These are phyloP conservation scores for Ustilago sp. DNA, from an alignment of 1,284 basidiomycete species.

Conservation along the genomic window DNA sequence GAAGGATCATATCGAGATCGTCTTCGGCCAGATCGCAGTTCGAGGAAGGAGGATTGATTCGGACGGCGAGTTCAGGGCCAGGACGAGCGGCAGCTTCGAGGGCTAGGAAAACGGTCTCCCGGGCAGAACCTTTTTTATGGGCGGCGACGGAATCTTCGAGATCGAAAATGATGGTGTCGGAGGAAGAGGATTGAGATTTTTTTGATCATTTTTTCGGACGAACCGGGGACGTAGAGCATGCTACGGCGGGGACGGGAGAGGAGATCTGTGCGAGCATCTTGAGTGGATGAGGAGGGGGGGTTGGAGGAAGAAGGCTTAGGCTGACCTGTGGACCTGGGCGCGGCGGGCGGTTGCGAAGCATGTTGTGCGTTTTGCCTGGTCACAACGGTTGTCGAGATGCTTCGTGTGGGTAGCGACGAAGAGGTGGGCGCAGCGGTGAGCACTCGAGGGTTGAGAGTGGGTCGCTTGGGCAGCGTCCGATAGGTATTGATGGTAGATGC, in stretches of 20 bases:
- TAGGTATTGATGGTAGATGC: conserved; percentile 8
- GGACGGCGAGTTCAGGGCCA: conserved; percentile 60
- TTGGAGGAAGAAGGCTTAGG: neutral
- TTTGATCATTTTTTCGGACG: conserved; percentile 66
- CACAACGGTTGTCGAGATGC: neutral
- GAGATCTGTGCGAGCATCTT: conserved; percentile 4
- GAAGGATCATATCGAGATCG: conserved; percentile 65
- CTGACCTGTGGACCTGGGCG: neutral
- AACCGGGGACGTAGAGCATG: conserved; percentile 66
- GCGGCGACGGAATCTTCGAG: conserved; percentile 65
- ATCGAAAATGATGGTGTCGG: conserved; percentile 66
- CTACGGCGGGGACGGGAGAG: conserved; percentile 39
- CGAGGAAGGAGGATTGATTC: conserved; percentile 66
- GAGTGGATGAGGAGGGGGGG: neutral
- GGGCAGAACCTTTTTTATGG: conserved; percentile 64
- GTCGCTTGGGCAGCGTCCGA: conserved; percentile 10
- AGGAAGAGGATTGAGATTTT: conserved; percentile 46
- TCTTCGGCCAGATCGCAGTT: conserved; percentile 41
- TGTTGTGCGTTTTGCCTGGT: conserved; percentile 1
- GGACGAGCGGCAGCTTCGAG: conserved; percentile 50
- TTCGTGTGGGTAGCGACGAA: neutral
- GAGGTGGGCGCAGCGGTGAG: neutral
- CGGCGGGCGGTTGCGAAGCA: neutral
- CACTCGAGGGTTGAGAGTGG: neutral
- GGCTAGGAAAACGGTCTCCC: conserved; percentile 59